Conservation (phyloP, 768 basidiomycete species). For the Candolleomyces eurysporus region DNA sequence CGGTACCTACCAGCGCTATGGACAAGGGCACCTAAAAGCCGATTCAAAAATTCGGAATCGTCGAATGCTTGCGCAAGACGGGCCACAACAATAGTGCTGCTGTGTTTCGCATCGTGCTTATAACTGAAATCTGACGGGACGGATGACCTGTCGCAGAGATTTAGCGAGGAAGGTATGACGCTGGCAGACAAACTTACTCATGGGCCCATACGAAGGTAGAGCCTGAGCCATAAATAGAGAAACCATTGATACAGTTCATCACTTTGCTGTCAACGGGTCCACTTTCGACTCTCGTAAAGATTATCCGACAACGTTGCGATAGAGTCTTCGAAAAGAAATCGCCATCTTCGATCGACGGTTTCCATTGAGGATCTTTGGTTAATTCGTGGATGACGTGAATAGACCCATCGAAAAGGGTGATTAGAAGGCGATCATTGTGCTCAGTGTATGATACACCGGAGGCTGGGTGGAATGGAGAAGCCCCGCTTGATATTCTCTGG, state of each 20-base stretch:
- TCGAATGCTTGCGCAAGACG: slow-evolving; percentile 48
- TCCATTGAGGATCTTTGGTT: slow-evolving; percentile 44
- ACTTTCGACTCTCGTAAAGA: slow-evolving; percentile 50
- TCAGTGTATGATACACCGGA: slow-evolving; percentile 59
- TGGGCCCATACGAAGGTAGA: slow-evolving; percentile 66
- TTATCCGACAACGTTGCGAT: slow-evolving; percentile 47
- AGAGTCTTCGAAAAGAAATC: slow-evolving; percentile 39
- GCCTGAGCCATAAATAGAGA: slow-evolving; percentile 55
- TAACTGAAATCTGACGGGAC: slow-evolving; percentile 78
- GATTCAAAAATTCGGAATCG: slow-evolving; percentile 23
- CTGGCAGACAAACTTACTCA: slow-evolving; percentile 50
- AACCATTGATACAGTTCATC: slow-evolving; percentile 59
- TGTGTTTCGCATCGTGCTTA: slow-evolving; percentile 71
- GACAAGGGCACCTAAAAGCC: slow-evolving; percentile 15
- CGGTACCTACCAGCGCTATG: slow-evolving; percentile 30
- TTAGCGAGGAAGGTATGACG: not conserved
- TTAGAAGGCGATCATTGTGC: slow-evolving; percentile 49
- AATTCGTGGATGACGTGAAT: slow-evolving; percentile 59
- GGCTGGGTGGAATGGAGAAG: slow-evolving; percentile 57
- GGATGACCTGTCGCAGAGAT: slow-evolving; percentile 38
- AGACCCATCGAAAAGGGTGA: slow-evolving; percentile 70
- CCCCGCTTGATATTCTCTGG: slow-evolving; percentile 52
- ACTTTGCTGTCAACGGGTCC: slow-evolving; percentile 40
- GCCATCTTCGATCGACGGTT: slow-evolving; percentile 14
- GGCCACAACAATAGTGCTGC: slow-evolving; percentile 53